Percentiles rank a stretch among this genome's conserved stretches.
Evolutionary conservation across 2,329 filamentous ascomycete species (phyloP).

Genomic region (Stachybotrys elegans): DNA sequence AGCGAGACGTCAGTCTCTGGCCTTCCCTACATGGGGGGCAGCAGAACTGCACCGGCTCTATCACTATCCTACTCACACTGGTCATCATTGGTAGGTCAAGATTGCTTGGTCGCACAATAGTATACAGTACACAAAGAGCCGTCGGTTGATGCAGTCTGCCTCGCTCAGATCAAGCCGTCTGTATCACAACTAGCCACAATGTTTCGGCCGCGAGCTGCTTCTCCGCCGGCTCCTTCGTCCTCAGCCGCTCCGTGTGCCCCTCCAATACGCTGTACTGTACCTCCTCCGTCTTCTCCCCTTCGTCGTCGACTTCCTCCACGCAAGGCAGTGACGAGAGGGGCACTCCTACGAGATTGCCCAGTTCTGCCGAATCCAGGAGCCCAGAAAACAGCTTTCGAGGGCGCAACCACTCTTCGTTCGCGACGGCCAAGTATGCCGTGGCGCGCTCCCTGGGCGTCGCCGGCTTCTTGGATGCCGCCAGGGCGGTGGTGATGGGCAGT

Average conservation of each 20-base stretch:
- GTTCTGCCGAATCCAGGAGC: not conserved
- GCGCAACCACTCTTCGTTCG: not conserved
- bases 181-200: constrained; percentile 1
- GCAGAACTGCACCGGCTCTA: too few species aligned
- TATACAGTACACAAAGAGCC: too few species aligned
- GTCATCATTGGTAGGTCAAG: too few species aligned
- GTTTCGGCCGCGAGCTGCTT: not conserved
- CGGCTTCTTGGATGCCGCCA: not conserved
- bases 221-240: not conserved
- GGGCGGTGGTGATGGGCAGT: not conserved
- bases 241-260: not conserved
- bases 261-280: not conserved
- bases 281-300: not conserved
- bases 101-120: too few species aligned
- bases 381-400: not conserved
- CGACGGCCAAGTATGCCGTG: not conserved
- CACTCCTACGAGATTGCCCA: not conserved
- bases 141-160: too few species aligned
- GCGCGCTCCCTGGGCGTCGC: not conserved
- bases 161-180: too few species aligned
- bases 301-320: not conserved
- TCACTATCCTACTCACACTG: too few species aligned
- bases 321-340: not conserved
- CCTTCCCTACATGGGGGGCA: too few species aligned
- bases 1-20: too few species aligned